Evolutionary conservation across 805 yeast species (phyloP), one percentile per base, ranked within the genome.

Genomic region (Candida boidinii): DNA sequence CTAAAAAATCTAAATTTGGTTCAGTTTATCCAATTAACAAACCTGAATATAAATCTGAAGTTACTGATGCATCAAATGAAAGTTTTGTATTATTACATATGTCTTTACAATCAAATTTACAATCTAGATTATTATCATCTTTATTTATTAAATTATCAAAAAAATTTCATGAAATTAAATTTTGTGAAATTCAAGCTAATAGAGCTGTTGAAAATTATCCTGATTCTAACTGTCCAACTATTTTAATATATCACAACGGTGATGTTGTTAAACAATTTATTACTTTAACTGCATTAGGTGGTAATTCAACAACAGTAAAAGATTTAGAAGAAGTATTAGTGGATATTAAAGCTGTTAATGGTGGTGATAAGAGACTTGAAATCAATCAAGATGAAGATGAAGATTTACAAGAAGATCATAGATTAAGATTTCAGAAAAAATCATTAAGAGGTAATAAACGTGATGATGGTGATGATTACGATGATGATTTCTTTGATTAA

Each of bases 181-280:
- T 92, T 51, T 90, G 86, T 27, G 96, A 92, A 45, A 92, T 92
- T 30, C 79, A 83, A n/a, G 95, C 84, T 17, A 68, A 74, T 37
- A 76, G 96, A 55, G 95, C 96, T 33, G 81, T 88, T 42, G 97
- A 90, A 49, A 78, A 79, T 50, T 92, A 88, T 54, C 96, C 98
- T 2, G 90, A 84, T 17, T 54, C 70, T 21, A 88, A 85, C 62
- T 82, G 95, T 46, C 99, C 99, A 2, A 92, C 98, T 1, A 61
- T 92, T 7, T 66, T 92, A 31, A 72, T 92, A 1, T 92, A 92
- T 56, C 72, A 73, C 48, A 73, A 85, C 35, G 80, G 79, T 19
- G 76, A 84, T 41, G 88, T 94, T 7, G 61, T 79, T 17, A 81
- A 79, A 52, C 96, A 92, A 52, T 73, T 64, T 46, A 73, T 92